Evolutionary conservation across 345 rosid species (phyloP), one percentile per base, ranked within the genome.

Genomic region (Linum usitatissimum): DNA sequence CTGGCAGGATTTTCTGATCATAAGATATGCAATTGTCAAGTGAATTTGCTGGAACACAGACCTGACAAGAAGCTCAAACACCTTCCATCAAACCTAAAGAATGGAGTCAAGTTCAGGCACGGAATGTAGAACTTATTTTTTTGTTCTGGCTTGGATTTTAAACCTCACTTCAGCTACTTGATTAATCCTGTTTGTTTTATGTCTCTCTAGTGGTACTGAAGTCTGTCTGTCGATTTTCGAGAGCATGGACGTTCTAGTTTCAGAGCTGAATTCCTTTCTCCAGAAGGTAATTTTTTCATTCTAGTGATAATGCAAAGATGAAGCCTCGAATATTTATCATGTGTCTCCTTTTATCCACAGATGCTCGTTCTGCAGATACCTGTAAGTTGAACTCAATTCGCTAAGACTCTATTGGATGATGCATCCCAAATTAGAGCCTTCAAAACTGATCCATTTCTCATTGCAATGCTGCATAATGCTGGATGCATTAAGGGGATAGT

Each of bases 21-120:
- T 49, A 83, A 79, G 77, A 73, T 86, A 14, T 75, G 69, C 74
- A 66, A 62, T 69, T 90, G 82, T 71, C 75, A 74, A 42, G 54
- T 92, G 40, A 85, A 87, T 72, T 73, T 89, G 62, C 80, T 76
- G 68, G 89, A 81, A 66, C 63, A 62, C 64, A 23, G 40, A 57
- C 70, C 82, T 5, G 53, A 55, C 55, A 71, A 73, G 55, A 70
- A 82, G 75, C 65, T 81, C 59, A 83, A 74, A 65, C 80, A 79
- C 62, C 85, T 81, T 55, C 86, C 93, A 69, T 84, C 97, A 69
- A 84, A 68, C 51, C 55, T 84, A 57, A 92, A 92, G 81, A 85
- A 86, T 64, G 86, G 88, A 60, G 73, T 62, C 10, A 81, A 72
- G 72, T 92, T 92, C 76, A 89, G 97, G 97, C 74, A 73, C 62